Conservation (phyloP, 192 early-diverging fungal genomes). For the Pecoramyces ruminantium region DNA sequence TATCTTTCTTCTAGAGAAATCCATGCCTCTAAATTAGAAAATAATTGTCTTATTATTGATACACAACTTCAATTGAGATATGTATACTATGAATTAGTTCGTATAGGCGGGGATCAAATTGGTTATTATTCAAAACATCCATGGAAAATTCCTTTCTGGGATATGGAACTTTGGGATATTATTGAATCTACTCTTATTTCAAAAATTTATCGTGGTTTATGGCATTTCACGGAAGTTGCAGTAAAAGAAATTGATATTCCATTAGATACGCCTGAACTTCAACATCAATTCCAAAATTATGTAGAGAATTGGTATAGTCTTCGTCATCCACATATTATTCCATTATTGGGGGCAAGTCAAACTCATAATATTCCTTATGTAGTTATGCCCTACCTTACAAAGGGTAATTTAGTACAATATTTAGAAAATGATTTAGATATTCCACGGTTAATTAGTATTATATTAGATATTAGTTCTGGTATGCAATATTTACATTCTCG, state of each 20-base stretch:
- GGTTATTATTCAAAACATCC: background rate
- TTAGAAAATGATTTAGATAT: background rate
- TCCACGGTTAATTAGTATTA: background rate
- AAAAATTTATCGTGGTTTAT: background rate
- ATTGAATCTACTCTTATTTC: background rate
- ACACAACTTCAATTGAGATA: background rate
- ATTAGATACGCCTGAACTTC: background rate
- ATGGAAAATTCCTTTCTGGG: background rate
- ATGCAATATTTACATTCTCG: constrained; percentile 2
- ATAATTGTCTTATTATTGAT: background rate
- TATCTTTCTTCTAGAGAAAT: background rate
- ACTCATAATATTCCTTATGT: background rate
- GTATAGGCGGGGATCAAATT: background rate
- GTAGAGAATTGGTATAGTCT: background rate
- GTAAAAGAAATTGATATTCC: background rate
- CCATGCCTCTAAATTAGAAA: background rate
- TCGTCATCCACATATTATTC: background rate
- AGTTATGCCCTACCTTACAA: background rate
- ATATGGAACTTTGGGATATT: background rate
- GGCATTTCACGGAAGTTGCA: background rate
- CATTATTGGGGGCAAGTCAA: background rate
- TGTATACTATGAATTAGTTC: background rate
- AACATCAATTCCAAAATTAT: background rate
- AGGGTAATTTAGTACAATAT: background rate
- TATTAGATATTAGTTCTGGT: background rate